Base-by-base conservation (phyloP, 2,329 filamentous ascomycete species). In the Ampelomyces quisqualis region DNA sequence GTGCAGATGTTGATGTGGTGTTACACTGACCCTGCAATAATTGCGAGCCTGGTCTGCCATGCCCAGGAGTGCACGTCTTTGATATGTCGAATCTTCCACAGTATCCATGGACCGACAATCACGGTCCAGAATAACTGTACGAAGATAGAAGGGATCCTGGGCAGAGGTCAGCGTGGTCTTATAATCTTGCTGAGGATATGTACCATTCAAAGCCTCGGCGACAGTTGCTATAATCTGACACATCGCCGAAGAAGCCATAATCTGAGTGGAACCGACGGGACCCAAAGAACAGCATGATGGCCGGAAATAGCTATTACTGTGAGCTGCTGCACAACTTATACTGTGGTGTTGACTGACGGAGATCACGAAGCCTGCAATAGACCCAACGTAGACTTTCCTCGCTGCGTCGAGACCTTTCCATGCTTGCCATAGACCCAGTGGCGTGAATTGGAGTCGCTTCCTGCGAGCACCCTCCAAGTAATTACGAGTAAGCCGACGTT, bases 171-270 rank as follows among this genome's bases (percentile, higher is more conserved):
- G 44, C 34, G 9, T 13, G 23, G 20, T 6, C 7, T 14, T 14
- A n/a, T 30, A 7, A n/a, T n/a, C 7, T 1, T 11, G 4, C 39
- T 54, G 23, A 7, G 2, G 5, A 23, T 6, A 1, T 48, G 58
- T 64, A 78, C 84, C 84, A 88, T 70, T 88, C 84, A 74, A 78
- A 83, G 7, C 84, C 84, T 43, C 65, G 53, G 49, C 74, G 60
- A 50, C 69, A 74, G 43, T 60, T 44, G 35, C 67, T 63, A 50
- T 75, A 74, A 24, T 68, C 64, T 15, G 71, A 67, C 39, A 72
- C 26, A 32, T 73, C 67, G 28, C 80, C 75, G 47, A 75, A 74
- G 10, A 80, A 77, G 32, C 81, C 85, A 4, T 74, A 75, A 9
- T 68, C 43, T 1, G 48, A 59, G 57, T 86, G 83, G 53, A 85